Evolutionary conservation across 2,329 filamentous ascomycete species (phyloP), one percentile per base, ranked within the genome.

Genomic region (Amesomyces nigricolor): DNA sequence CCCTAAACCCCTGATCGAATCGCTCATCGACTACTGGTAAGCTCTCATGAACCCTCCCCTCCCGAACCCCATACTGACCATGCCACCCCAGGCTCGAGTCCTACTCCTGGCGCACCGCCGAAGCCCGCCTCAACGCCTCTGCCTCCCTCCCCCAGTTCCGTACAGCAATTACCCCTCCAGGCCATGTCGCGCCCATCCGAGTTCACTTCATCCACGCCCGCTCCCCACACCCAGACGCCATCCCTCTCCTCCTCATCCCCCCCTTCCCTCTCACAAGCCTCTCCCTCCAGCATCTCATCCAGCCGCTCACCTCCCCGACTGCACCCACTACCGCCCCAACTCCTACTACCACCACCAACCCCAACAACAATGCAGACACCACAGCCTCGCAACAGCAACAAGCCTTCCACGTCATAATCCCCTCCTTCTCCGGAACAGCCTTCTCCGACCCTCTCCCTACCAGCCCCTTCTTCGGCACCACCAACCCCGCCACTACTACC

Each of bases 381-480:
- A 13, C 32, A n/a, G n/a, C n/a, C n/a, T n/a, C n/a, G n/a, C n/a
- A n/a, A 1, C 32, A 11, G 6, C 32, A 80, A 57, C 32, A 80
- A 57, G 75, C 82, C 0, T 88, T 88, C 63, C 81, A 88, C 63
- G 65, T 88, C n/a, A 77, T 88, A 17, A 79, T 81, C 17, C 85
- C 85, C 1, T 82, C 81, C 43, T 75, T 88, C 17, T 84, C 85
- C 0, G 85, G 84, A 0, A 72, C 86, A 45, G 85, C 83, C 14
- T 88, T 88, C 64, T 86, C 83, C 66, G 83, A 87, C 66, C 73
- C 82, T 2, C 73, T 85, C 39, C 71, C 74, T 0, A 13, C 32
- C 32, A 26, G 22, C 6, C 22, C 22, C 4, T 26, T 4, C 5
- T 35, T 32, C 30, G 30, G 30, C 17, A 32, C 10, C 30, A 32